A percentile compares a stretch with the other conserved stretches of the same genome.
Conservation (phyloP, 129 eudicot species). For the Chrysanthemum lavandulifolium region DNA sequence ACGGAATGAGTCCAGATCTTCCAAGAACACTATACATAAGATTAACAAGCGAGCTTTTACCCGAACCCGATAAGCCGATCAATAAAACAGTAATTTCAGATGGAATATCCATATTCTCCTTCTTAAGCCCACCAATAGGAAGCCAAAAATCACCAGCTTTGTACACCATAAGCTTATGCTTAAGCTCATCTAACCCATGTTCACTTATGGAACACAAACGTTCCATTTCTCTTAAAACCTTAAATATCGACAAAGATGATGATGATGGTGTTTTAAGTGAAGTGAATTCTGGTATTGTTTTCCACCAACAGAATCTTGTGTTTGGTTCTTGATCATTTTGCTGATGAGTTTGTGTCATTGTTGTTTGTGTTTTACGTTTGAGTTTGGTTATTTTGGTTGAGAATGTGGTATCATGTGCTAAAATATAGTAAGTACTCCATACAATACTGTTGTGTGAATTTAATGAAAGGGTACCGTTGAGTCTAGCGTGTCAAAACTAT, state of each 20-base stretch:
- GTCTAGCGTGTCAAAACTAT: neutral
- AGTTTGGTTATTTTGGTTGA: neutral
- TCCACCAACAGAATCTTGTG: conserved; percentile 51
- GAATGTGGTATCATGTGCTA: neutral
- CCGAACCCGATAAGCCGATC: conserved; percentile 52
- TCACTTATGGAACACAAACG: conserved; percentile 49
- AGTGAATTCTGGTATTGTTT: conserved; percentile 29
- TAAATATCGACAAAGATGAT: conserved; percentile 39
- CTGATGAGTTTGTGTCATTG: conserved; percentile 5
- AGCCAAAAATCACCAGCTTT: conserved; percentile 77
- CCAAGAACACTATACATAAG: conserved; percentile 81
- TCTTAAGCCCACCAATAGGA: conserved; percentile 74
- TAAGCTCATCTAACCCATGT: conserved; percentile 62
- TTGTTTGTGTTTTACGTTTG: neutral
- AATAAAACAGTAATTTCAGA: conserved; percentile 46
- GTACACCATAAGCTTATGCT: conserved; percentile 65
- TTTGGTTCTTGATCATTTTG: neutral
- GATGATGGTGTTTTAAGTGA: conserved; percentile 26
- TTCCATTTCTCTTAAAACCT: conserved; percentile 67
- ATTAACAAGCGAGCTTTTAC: conserved; percentile 75
- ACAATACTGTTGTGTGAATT: too few species aligned
- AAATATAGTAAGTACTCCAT: too few species aligned
- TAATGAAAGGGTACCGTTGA: too few species aligned
- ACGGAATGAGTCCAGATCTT: conserved; percentile 71
- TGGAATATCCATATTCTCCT: conserved; percentile 61